Evolutionary conservation across 495 filamentous ascomycete genomes (phyloP).

Genomic region (Penicillium bovifimosum): DNA sequence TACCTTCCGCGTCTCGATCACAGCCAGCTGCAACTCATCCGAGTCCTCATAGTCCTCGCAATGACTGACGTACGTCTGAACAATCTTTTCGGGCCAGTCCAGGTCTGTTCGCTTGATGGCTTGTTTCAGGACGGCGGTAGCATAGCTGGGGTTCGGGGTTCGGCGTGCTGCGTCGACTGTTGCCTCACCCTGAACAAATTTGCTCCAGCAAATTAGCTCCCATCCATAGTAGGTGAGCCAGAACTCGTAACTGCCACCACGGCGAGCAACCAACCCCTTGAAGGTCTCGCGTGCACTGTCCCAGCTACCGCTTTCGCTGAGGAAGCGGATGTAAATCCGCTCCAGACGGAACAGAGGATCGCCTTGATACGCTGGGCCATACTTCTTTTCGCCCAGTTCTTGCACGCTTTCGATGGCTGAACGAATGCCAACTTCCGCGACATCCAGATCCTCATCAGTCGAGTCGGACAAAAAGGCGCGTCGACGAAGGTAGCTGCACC

Average conservation of each 20-base stretch:
- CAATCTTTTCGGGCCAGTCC: conserved; percentile 89
- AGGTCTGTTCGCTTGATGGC: conserved; percentile 63
- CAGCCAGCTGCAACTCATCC: conserved; percentile 62
- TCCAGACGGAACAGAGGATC: conserved; percentile 85
- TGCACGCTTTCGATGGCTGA: conserved; percentile 78
- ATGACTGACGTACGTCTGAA: conserved; percentile 77
- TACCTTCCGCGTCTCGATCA: conserved; percentile 63
- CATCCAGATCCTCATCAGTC: conserved; percentile 82
- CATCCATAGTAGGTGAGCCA: conserved; percentile 88
- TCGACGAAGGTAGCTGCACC: conserved; percentile 88
- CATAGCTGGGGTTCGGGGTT: conserved; percentile 53
- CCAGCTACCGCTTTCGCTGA: conserved; percentile 69
- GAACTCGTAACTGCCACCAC: conserved; percentile 78
- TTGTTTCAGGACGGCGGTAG: conserved; percentile 66
- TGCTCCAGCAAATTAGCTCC: conserved; percentile 73
- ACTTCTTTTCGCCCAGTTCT: conserved; percentile 68
- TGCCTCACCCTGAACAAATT: conserved; percentile 45
- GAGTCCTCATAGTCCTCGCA: conserved; percentile 81
- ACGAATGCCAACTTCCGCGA: conserved; percentile 83
- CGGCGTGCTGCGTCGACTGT: conserved; percentile 42
- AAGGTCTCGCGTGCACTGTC: conserved; percentile 66
- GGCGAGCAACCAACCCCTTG: conserved; percentile 60
- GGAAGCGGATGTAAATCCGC: conserved; percentile 84
- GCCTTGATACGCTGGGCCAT: conserved; percentile 69
- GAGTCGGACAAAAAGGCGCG: conserved; percentile 70